These are phyloP conservation scores for Candida morakotiae DNA, from an alignment of 805 yeast species.

Conservation along the genomic window DNA sequence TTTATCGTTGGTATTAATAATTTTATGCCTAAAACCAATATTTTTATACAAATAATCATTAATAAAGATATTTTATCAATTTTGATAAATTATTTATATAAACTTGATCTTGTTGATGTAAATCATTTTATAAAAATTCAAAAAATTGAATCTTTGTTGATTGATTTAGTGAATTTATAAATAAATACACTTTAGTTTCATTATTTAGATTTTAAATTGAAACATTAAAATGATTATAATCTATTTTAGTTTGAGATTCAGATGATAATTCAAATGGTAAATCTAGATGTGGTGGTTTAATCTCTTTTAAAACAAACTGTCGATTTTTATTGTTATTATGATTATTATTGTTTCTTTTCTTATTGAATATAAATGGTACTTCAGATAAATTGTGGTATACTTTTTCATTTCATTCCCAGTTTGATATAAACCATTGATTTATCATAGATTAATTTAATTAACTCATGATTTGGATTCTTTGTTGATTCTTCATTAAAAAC, in stretches of 20 bases:
- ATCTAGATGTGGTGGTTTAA: not conserved
- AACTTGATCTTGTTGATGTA: not conserved
- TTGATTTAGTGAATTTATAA: slow-evolving; percentile 23
- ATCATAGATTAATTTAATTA: slow-evolving; percentile 4
- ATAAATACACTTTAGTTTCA: slow-evolving; percentile 8
- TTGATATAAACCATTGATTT: slow-evolving; percentile 4
- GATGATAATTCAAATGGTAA: slow-evolving; percentile 4
- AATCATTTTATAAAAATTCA: slow-evolving; percentile 17
- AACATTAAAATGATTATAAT: slow-evolving; percentile 4
- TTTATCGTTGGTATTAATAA: slow-evolving; percentile 27
- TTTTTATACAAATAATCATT: slow-evolving; percentile 25
- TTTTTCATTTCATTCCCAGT: slow-evolving; percentile 5
- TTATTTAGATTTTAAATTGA: slow-evolving; percentile 5
- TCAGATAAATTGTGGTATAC: slow-evolving; percentile 1
- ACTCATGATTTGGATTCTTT: slow-evolving; percentile 6
- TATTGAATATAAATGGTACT: slow-evolving; percentile 3
- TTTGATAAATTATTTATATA: slow-evolving; percentile 2
- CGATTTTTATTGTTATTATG: too few species aligned
- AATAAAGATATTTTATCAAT: slow-evolving; percentile 29
- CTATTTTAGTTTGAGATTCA: slow-evolving; percentile 1
- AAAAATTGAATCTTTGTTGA: slow-evolving; percentile 21
- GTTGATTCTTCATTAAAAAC: slow-evolving; percentile 14
- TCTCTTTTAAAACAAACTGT: not conserved
- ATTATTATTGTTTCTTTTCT: not conserved
- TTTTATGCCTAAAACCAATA: slow-evolving; percentile 23